Percentiles rank a stretch among this genome's conserved stretches.
Conservation (phyloP, 371 early-diverging fungal species). For the Mortierella sp. region DNA sequence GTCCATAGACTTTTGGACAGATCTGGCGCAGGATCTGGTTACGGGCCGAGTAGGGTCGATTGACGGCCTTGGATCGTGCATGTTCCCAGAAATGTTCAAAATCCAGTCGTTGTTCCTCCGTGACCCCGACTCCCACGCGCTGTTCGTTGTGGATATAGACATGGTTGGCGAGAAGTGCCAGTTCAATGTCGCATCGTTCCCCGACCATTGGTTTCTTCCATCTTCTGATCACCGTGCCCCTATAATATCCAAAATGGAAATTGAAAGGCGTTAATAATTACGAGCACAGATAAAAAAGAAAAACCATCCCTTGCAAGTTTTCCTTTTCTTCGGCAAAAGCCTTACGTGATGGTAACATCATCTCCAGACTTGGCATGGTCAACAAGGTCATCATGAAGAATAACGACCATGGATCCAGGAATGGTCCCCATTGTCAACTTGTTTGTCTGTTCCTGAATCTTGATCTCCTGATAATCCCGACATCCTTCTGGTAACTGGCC, state of each 20-base stretch:
- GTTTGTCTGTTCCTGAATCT: slow-evolving; percentile 79
- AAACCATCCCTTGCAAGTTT: neutral
- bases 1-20: slow-evolving; percentile 76
- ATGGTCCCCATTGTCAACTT: slow-evolving; percentile 75
- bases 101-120: slow-evolving; percentile 64
- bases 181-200: slow-evolving; percentile 72
- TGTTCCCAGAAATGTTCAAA: slow-evolving; percentile 71
- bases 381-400: slow-evolving; percentile 78
- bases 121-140: slow-evolving; percentile 53
- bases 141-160: slow-evolving; percentile 69
- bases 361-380: slow-evolving; percentile 80
- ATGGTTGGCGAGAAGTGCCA: slow-evolving; percentile 72
- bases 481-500: slow-evolving; percentile 63
- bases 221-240: slow-evolving; percentile 58
- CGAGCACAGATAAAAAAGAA: too few species aligned
- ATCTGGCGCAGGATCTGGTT: slow-evolving; percentile 70
- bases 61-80: slow-evolving; percentile 58
- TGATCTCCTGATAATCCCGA: slow-evolving; percentile 79
- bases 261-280: neutral
- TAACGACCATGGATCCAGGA: slow-evolving; percentile 74
- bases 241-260: neutral
- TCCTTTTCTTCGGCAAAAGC: too few species aligned
- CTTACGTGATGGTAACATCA: slow-evolving; percentile 70
- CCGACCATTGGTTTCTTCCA: slow-evolving; percentile 62
- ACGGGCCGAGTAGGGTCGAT: slow-evolving; percentile 57